phyloP scores from a whole-genome alignment of 345 rosid genomes.

The Abelmoschus esculentus region DNA sequence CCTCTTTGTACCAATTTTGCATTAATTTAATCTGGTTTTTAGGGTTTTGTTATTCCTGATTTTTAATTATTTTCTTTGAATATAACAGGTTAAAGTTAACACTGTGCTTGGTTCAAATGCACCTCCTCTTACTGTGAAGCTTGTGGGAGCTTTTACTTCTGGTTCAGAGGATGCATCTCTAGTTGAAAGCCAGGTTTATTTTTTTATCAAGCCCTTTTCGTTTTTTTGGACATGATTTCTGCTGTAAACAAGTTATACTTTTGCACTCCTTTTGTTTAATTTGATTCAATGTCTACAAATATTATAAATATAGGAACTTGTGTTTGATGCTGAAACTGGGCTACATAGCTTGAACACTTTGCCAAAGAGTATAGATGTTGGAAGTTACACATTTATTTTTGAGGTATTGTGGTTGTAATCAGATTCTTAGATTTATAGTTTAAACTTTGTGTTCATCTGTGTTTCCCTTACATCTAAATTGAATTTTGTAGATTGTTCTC shows the following conservation, averaged over 20 bases:
- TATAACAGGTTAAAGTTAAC: slow-evolving; percentile 68
- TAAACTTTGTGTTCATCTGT: slow-evolving; percentile 10
- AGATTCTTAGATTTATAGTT: not conserved
- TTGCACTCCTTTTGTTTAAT: slow-evolving; percentile 7
- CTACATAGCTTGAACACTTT: slow-evolving; percentile 44
- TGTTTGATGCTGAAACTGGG: slow-evolving; percentile 45
- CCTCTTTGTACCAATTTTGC: not conserved
- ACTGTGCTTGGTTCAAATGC: slow-evolving; percentile 77
- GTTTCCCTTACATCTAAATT: slow-evolving; percentile 9
- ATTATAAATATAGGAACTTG: slow-evolving; percentile 56
- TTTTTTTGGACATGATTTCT: slow-evolving; percentile 10
- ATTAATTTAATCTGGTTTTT: not conserved
- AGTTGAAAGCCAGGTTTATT: slow-evolving; percentile 57
- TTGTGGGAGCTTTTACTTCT: slow-evolving; percentile 40
- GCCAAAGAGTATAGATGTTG: slow-evolving; percentile 60
- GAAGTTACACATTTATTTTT: slow-evolving; percentile 67
- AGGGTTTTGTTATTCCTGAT: not conserved
- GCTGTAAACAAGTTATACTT: not conserved
- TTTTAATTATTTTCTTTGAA: not conserved
- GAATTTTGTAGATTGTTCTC: slow-evolving; percentile 39
- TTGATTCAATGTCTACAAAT: slow-evolving; percentile 6
- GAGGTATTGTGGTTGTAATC: slow-evolving; percentile 47
- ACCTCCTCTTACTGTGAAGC: slow-evolving; percentile 72
- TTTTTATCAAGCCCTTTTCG: not conserved
- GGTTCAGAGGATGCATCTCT: slow-evolving; percentile 44